Conservation (phyloP, 2,329 filamentous ascomycete genomes). For the Diaporthe eres region DNA sequence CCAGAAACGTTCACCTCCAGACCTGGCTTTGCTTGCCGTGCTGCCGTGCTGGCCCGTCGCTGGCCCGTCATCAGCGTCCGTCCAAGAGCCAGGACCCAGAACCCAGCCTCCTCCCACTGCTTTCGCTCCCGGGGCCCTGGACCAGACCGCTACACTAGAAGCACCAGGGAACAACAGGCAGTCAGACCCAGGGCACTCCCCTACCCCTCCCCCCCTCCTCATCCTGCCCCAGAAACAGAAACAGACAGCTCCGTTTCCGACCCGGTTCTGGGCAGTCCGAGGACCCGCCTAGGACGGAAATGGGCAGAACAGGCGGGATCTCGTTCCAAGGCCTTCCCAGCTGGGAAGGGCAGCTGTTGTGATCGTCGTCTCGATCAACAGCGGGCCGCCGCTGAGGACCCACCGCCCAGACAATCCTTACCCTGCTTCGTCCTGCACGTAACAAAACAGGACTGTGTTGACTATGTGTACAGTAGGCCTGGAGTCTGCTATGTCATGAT, state of each 20-base stretch:
- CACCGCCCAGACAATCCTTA: conserved; percentile 30
- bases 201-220: conserved; percentile 3
- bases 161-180: conserved; percentile 2
- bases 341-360: conserved; percentile 11
- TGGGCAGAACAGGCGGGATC: conserved; percentile 3
- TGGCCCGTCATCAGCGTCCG: neutral
- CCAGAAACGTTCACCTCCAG: neutral
- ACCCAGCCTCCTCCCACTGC: conserved; percentile 2
- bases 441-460: neutral
- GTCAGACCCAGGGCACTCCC: neutral
- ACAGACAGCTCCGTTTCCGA: conserved; percentile 20
- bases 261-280: conserved; percentile 18
- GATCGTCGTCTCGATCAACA: conserved; percentile 23
- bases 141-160: conserved; percentile 20
- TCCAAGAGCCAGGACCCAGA: conserved; percentile 1
- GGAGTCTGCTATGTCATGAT: conserved; percentile 1
- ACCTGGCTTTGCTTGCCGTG: conserved; percentile 4
- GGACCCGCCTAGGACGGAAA: conserved; percentile 28
- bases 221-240: conserved; percentile 28
- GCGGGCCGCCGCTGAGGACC: conserved; percentile 14
- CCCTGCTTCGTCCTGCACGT: neutral
- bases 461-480: neutral
- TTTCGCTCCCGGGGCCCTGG: conserved; percentile 3
- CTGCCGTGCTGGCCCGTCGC: conserved; percentile 2
- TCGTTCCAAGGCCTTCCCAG: conserved; percentile 27